These are phyloP conservation scores for Pythium dissimile DNA, from an alignment of 352 stramenopile genomes.

Conservation along the genomic window DNA sequence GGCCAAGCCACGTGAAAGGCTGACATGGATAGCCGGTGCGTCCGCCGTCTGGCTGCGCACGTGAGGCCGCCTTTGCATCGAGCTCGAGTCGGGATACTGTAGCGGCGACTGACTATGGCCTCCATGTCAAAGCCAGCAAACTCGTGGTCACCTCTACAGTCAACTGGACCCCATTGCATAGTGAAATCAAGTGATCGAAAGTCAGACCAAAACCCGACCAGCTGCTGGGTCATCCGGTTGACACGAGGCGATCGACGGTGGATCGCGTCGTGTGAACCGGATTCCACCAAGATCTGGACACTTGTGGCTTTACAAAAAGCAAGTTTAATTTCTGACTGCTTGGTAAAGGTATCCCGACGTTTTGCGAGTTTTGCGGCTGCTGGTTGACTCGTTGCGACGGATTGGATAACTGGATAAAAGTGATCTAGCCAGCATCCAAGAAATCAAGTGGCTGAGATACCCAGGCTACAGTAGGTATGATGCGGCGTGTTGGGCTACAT, in stretches of 20 bases:
- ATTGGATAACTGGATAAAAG: no score
- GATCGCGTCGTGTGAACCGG: no score
- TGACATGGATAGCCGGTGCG: no score
- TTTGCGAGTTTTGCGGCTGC: no score
- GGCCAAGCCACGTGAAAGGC: not conserved
- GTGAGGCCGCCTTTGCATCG: conserved; percentile 9
- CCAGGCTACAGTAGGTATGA: no score
- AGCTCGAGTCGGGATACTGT: not conserved
- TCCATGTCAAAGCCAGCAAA: not conserved
- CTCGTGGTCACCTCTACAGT: not conserved
- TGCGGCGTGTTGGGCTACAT: no score
- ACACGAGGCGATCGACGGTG: not conserved
- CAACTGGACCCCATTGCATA: not conserved
- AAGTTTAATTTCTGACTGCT: not conserved
- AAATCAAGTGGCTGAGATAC: no score
- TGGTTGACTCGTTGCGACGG: no score
- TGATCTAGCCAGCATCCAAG: no score
- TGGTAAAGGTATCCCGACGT: not conserved
- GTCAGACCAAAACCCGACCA: not conserved
- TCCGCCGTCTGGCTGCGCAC: not conserved
- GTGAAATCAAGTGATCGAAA: conserved; percentile 19
- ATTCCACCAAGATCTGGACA: no score
- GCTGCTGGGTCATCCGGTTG: not conserved
- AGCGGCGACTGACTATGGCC: not conserved
- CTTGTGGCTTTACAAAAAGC: not conserved